Evolutionary conservation across 148 eudicot species (phyloP).

Genomic region (Chenopodium formosanum): DNA sequence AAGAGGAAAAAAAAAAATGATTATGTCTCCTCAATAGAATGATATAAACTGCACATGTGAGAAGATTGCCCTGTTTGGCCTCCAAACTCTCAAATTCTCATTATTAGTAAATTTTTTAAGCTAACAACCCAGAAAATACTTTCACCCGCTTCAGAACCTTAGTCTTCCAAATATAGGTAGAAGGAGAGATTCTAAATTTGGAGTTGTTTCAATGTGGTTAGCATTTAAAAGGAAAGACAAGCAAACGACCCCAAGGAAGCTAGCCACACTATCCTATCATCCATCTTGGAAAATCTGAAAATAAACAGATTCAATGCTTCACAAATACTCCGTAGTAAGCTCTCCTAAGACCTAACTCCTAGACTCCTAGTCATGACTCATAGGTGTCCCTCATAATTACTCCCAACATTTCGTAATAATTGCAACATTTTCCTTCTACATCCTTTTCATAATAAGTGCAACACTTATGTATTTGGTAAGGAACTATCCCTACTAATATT

Average conservation of each 20-base stretch:
- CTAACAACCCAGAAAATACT: neutral
- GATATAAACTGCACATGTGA: neutral
- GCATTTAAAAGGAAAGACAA: too few species aligned
- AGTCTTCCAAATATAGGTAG: neutral
- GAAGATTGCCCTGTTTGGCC: neutral
- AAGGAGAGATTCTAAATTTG: neutral
- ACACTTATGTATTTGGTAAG: too few species aligned
- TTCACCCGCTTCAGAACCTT: neutral
- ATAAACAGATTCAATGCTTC: neutral
- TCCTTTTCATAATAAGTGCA: too few species aligned
- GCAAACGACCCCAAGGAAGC: neutral
- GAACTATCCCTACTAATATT: too few species aligned
- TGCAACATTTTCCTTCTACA: too few species aligned
- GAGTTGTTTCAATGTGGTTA: neutral
- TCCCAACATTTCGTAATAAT: too few species aligned
- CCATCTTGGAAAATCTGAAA: neutral
- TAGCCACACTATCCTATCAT: neutral
- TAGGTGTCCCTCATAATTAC: neutral
- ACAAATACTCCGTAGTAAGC: neutral
- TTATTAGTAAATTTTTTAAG: neutral
- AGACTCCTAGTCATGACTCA: neutral
- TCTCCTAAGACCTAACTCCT: neutral
- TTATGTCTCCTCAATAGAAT: neutral
- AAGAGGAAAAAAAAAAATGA: neutral
- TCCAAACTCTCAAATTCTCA: neutral